These are phyloP conservation scores for Leptomonas pyrrhocoris DNA, from an alignment of 208 protist genomes.

Conservation along the genomic window DNA sequence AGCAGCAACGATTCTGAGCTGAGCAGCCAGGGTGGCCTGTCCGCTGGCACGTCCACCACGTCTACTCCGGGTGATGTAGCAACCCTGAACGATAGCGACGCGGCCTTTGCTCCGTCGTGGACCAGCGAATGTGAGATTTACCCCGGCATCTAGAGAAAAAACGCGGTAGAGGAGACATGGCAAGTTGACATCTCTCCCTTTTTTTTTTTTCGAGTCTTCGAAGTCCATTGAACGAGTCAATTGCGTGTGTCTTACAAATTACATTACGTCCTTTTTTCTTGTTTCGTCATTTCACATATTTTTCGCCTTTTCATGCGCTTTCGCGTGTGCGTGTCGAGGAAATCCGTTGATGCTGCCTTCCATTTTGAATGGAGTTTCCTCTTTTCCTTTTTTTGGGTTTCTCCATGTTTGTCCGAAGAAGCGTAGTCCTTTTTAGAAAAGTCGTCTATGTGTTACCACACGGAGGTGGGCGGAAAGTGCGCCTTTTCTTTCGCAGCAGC, in stretches of 20 bases:
- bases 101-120: conserved; percentile 23
- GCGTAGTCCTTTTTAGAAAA: neutral
- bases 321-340: neutral
- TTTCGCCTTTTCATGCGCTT: neutral
- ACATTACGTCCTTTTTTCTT: conserved; percentile 9
- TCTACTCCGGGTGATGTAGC: conserved; percentile 21
- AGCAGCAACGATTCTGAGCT: conserved; percentile 20
- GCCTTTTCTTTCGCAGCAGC: neutral
- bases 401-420: neutral
- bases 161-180: neutral
- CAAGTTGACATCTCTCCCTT: neutral
- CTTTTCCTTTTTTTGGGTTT: neutral
- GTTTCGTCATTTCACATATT: neutral
- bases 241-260: neutral
- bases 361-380: neutral
- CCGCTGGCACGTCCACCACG: conserved; percentile 25
- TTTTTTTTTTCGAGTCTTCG: conserved; percentile 1
- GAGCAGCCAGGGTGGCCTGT: conserved; percentile 29
- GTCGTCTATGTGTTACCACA: conserved; percentile 8
- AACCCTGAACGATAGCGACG: neutral
- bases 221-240: neutral
- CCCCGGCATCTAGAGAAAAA: conserved; percentile 19
- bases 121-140: conserved; percentile 41
- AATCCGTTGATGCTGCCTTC: neutral
- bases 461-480: neutral